Percentiles rank a stretch among this genome's conserved stretches.
phyloP scores from a whole-genome alignment of 257 asterid species.

The Haberlea rhodopensis region DNA sequence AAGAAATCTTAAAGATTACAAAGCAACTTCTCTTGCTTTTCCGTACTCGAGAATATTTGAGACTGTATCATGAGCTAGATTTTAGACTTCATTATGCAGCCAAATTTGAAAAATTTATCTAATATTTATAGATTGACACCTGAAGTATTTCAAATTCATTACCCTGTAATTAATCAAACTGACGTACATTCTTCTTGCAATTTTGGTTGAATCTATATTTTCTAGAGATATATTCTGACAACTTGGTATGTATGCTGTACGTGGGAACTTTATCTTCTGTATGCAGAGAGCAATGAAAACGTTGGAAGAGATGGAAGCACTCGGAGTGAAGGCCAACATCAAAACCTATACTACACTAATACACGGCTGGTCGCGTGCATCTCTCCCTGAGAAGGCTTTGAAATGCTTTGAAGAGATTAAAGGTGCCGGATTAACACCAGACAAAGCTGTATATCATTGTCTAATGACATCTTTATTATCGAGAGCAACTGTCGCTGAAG shows the following conservation, averaged over 20 bases:
- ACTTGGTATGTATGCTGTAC: background rate
- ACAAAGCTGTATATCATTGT: constrained; percentile 95
- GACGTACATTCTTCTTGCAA: background rate
- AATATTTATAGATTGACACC: background rate
- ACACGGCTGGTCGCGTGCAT: constrained; percentile 94
- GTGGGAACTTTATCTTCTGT: background rate
- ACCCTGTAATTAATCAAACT: background rate
- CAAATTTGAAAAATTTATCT: background rate
- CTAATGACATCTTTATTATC: constrained; percentile 85
- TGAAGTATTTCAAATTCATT: background rate
- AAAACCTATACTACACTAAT: constrained; percentile 92
- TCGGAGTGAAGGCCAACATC: constrained; percentile 73
- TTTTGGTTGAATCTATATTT: background rate
- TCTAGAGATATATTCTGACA: background rate
- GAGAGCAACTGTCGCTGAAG: constrained; percentile 85
- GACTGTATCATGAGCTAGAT: background rate
- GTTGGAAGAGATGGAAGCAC: constrained; percentile 72
- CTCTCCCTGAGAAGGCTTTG: constrained; percentile 93
- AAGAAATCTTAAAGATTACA: too few relatives aligned
- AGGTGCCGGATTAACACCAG: constrained; percentile 63
- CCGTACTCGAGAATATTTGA: background rate
- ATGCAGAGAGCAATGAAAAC: constrained; percentile 76
- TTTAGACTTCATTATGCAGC: background rate
- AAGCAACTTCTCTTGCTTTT: background rate
- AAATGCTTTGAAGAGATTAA: constrained; percentile 92